Base-by-base conservation (phyloP, 2,329 filamentous ascomycete genomes). In the Ascochyta rabiei region DNA sequence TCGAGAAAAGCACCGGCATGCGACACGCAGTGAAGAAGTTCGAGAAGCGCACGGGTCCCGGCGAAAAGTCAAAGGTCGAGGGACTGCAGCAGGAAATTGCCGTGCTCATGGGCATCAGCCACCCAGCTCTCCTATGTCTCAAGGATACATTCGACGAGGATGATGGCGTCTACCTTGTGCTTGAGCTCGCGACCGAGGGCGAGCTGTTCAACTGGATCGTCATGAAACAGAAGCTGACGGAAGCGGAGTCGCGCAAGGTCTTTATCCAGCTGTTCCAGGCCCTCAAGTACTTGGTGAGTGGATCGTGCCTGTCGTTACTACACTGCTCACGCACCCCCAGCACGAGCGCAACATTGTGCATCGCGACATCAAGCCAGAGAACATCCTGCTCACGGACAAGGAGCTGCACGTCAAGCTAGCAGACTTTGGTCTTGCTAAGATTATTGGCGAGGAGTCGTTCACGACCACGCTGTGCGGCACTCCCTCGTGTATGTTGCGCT, bases 291-390 rank as follows among this genome's bases (percentile, higher is more conserved):
- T 73, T 99, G 79, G 93, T 97, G 82, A 77, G 86, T 76, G 13
- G 18, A 2, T 5, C 16, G 5, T 6, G 9, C 1, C 15, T 24
- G 12, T 6, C 34, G 16, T 23, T 8, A 28, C 16, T 33, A 35
- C 12, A 10, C 18, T 40, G 41, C 72, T 79, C 44, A 80, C 38
- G n/a, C n/a, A 9, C 30, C 8, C 16, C 30, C 57, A 97, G 93
- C 95, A 99, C 73, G 95, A 98, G 57, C 90, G 95, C 59, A 96
- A 95, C 67, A 96, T 99, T 73, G 93, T 98, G 5, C 95, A 99
- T 74, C 89, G 95, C 53, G 95, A 99, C 67, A 97, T 99, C 77
- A 98, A 97, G 76, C 93, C 93, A 0, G 93, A 98, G 72, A 98
- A 98, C 68, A 98, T 99, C 30, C 79, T 99, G 8, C 80, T 99